Base-by-base conservation (phyloP, 805 yeast species). In the Spathaspora sp. region DNA sequence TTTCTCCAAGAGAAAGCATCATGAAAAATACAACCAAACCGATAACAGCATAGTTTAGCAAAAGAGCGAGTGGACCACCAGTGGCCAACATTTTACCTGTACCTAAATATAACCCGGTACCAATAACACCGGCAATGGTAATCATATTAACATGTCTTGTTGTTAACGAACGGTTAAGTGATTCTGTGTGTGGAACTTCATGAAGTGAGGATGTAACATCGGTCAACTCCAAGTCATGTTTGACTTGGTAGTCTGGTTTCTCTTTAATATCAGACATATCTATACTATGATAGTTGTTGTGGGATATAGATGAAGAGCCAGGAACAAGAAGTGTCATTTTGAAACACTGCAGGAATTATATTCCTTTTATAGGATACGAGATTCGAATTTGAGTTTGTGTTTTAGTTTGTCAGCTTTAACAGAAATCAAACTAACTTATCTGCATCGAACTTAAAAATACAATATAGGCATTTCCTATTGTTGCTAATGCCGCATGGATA, bases 1-100 rank as follows among this genome's bases (percentile, higher is more conserved):
- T 80, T 58, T 81, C 85, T 10, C 85, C 85, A 44, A 82, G 67
- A 38, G 77, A 65, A 44, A 78, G 65, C 78, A 81, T 77, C 10
- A 83, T 82, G 55, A 76, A 62, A 56, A 77, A 81, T 2, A 81
- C 82, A 49, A 81, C 68, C 10, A 69, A 57, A 16, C 74, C 76
- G 26, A 70, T 71, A 17, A 72, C 61, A 19, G 64, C 48, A 58
- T 72, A 71, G 49, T 70, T 61, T 29, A 73, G 54, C 35, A 72
- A 61, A 52, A 72, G 57, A 12, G 68, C 59, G 16, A 64, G 55
- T n/a, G 70, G 73, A 35, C 75, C 75, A 26, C 72, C 73, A 29
- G 48, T 55, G 19, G 66, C 61, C 43, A 69, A 60, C 16, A 68
- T 56, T 39, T 58, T 63, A 12, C 71, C 69, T 2, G 72, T 68